Evolutionary conservation across 805 yeast genomes (phyloP).

Genomic region (Candida nanaspora): DNA sequence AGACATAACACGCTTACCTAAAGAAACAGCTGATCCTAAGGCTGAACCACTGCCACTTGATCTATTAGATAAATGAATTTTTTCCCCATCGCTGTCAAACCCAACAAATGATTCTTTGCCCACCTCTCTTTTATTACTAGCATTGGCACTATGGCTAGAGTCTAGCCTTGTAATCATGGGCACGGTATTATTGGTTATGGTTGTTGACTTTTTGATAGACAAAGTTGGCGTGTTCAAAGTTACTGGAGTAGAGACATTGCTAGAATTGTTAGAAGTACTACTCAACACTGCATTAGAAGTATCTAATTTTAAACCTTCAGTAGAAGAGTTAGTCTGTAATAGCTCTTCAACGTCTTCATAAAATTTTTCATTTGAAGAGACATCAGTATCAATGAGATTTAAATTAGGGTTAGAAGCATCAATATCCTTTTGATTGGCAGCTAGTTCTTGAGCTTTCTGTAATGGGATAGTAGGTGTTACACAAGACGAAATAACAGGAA

Average conservation of each 20-base stretch:
- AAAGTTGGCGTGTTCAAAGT: conserved; percentile 2
- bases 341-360: no score
- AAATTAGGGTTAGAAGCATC: neutral
- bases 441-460: conserved; percentile 77
- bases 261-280: neutral
- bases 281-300: neutral
- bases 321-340: neutral
- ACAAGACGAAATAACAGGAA: conserved; percentile 88
- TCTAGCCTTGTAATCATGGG: conserved; percentile 26
- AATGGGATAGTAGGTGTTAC: conserved; percentile 92
- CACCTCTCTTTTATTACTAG: neutral
- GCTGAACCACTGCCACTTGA: neutral
- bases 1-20: conserved; percentile 21
- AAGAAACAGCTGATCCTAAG: conserved; percentile 6
- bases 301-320: neutral
- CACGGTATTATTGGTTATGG: conserved; percentile 18
- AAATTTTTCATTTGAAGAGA: no score
- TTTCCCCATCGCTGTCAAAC: conserved; percentile 2
- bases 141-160: no score
- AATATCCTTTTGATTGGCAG: conserved; percentile 40
- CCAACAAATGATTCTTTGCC: conserved; percentile 4
- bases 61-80: neutral
- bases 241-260: neutral
- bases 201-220: conserved; percentile 12
- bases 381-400: neutral